phyloP scores from a whole-genome alignment of 805 yeast species.

The Myxozyma kluyveri region DNA sequence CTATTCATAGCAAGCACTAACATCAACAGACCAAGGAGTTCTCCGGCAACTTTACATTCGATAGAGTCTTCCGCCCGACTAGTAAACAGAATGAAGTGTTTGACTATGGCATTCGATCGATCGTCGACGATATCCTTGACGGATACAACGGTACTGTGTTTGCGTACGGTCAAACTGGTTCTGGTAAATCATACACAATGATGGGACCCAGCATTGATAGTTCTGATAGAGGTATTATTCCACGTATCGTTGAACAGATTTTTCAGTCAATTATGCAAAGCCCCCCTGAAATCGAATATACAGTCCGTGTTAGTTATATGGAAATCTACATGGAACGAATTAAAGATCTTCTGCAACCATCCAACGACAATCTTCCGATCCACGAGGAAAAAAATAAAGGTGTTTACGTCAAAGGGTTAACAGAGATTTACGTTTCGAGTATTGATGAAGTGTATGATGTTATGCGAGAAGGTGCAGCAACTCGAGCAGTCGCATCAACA shows the following conservation, averaged over 20 bases:
- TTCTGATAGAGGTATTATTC: constrained; percentile 62
- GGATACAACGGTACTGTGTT: constrained; percentile 79
- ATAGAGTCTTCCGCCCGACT: constrained; percentile 55
- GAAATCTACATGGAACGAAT: constrained; percentile 80
- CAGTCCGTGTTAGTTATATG: constrained; percentile 68
- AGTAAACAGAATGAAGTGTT: constrained; percentile 59
- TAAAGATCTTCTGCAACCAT: constrained; percentile 59
- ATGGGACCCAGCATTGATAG: constrained; percentile 53
- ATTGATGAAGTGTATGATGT: constrained; percentile 57
- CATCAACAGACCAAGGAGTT: constrained; percentile 25
- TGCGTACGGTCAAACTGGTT: constrained; percentile 77
- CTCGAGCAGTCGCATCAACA: constrained; percentile 60
- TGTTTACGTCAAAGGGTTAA: constrained; percentile 67
- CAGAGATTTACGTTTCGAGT: constrained; percentile 57
- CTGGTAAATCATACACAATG: constrained; percentile 77
- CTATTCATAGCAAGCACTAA: too few species aligned
- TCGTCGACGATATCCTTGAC: constrained; percentile 57
- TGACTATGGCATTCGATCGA: constrained; percentile 55
- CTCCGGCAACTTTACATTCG: constrained; percentile 52
- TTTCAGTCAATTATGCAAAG: constrained; percentile 53
- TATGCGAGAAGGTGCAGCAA: constrained; percentile 56
- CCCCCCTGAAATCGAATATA: constrained; percentile 55
- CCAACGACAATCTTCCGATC: constrained; percentile 46
- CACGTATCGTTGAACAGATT: constrained; percentile 64
- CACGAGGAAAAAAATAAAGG: constrained; percentile 67